Evolutionary conservation across 805 yeast genomes (phyloP), one percentile per base, ranked within the genome.

Genomic region (Brettanomyces custersianus): DNA sequence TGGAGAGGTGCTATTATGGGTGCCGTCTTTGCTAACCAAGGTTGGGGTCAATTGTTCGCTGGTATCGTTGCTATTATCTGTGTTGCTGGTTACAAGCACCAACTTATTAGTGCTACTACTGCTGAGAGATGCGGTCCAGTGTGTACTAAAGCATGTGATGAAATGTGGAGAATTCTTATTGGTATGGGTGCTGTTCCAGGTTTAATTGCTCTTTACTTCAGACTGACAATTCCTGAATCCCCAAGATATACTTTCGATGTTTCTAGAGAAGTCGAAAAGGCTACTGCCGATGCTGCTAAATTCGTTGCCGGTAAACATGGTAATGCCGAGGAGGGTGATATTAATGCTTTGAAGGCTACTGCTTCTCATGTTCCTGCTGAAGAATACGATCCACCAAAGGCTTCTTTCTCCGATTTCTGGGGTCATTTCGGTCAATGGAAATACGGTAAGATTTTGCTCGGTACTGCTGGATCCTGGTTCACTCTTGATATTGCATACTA

Each of bases 1-100:
- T 86, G 95, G 94, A 83, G 96, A 77, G 96, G 96, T 72, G 95
- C 95, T 46, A 85, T 85, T 51, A 86, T 86, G 95, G 87, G 84
- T 55, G 94, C 95, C 20, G 95, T 86, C 39, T 88, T 88, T 62
- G 90, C 96, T 39, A 87, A 87, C 69, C 96, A 88, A 67, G 96
- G 96, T 63, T 76, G 92, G 78, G 96, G 96, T 61, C 96, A 88
- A 68, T 72, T 87, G 42, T 54, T 77, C 15, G 95, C 86, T 41
- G 95, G 90, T 74, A 68, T 86, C 46, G 83, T 86, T 49, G 84
- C 94, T 39, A 63, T 86, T 42, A 55, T 83, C 40, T 70, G 76
- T 54, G 81, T 84, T 47, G 82, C 80, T 39, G 94, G 77, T 51
- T 87, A 80, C 72, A 83, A 81, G 59, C 59, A 65, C 46, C 68